Base-by-base conservation (phyloP, 495 filamentous ascomycete species). In the Xylaria curta region DNA sequence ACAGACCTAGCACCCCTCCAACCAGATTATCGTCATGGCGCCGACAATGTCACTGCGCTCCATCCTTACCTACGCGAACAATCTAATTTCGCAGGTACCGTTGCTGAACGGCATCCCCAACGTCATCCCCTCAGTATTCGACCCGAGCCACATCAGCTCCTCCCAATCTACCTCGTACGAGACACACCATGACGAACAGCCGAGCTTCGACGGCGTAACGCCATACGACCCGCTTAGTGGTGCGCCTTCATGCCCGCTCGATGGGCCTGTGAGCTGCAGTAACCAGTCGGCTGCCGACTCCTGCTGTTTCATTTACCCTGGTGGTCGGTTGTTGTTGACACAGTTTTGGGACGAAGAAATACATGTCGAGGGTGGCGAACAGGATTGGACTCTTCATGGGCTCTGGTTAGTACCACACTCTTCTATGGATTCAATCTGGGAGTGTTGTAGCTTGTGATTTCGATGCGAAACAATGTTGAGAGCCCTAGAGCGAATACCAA, bases 301-400 rank as follows among this genome's bases (percentile, higher is more conserved):
- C 33, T 97, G 94, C 83, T 97, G 94, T 83, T 94, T 94, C 81
- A 93, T 95, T 75, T 81, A 91, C 62, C 92, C 92, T 0, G 92
- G 93, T 21, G 94, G 94, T 1, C 89, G 91, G 68, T 80, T 97
- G 64, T 84, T 97, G 62, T 87, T 90, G 76, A 94, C 94, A 2
- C 94, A 97, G 76, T 96, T 97, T 83, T 97, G 94, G 93, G 93
- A 97, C 76, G 85, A 87, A 6, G 81, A 88, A 74, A 90, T 90
- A 42, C 84, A 90, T n/a, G 86, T 90, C 12, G 92, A 91, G 8
- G 83, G 81, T 10, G 92, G 91, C 21, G 86, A 85, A 44, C 88
- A 95, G 75, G 90, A 89, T 58, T 97, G 93, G 94, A 96, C 93
- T 2, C 85, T 97, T 26, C 94, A 97, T 76, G 94, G 94, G n/a